A percentile compares a stretch with the other conserved stretches of the same genome.
Conservation (phyloP, 345 rosid species). For the Aquilaria yunnanensis region DNA sequence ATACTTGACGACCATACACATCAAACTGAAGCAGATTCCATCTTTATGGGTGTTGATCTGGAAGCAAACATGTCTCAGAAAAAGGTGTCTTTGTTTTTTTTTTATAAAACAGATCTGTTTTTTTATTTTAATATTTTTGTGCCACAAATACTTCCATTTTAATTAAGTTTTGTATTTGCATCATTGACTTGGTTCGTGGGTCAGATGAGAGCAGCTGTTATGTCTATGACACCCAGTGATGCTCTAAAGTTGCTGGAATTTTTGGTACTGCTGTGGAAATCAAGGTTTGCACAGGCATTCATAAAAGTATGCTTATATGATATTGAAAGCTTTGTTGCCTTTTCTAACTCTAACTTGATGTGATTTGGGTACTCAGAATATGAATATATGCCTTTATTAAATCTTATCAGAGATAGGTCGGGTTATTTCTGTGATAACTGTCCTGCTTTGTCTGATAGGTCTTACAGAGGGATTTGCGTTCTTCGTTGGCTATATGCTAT, state of each 20-base stretch:
- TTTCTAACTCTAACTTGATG: neutral
- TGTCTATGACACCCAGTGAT: slow-evolving; percentile 55
- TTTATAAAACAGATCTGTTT: neutral
- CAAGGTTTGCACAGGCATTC: slow-evolving; percentile 47
- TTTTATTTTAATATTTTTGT: neutral
- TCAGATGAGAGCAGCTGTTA: slow-evolving; percentile 66
- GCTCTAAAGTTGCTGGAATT: slow-evolving; percentile 60
- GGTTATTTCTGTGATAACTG: neutral
- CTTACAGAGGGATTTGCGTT: slow-evolving; percentile 40
- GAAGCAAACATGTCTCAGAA: slow-evolving; percentile 53
- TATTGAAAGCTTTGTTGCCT: neutral
- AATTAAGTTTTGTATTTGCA: neutral
- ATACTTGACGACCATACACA: slow-evolving; percentile 39
- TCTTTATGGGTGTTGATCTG: slow-evolving; percentile 45
- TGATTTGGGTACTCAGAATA: neutral
- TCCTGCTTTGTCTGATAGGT: slow-evolving; percentile 40
- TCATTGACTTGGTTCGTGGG: slow-evolving; percentile 9
- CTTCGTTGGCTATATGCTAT: slow-evolving; percentile 80
- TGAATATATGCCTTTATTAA: neutral
- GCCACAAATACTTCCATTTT: neutral
- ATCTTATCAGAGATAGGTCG: neutral
- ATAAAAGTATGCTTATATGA: neutral
- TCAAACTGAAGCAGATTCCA: slow-evolving; percentile 25
- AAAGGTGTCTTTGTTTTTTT: slow-evolving; percentile 48
- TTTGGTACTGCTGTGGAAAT: slow-evolving; percentile 71